Base-by-base conservation (phyloP, 805 yeast genomes). In the Cyberlindnera suaveolens region DNA sequence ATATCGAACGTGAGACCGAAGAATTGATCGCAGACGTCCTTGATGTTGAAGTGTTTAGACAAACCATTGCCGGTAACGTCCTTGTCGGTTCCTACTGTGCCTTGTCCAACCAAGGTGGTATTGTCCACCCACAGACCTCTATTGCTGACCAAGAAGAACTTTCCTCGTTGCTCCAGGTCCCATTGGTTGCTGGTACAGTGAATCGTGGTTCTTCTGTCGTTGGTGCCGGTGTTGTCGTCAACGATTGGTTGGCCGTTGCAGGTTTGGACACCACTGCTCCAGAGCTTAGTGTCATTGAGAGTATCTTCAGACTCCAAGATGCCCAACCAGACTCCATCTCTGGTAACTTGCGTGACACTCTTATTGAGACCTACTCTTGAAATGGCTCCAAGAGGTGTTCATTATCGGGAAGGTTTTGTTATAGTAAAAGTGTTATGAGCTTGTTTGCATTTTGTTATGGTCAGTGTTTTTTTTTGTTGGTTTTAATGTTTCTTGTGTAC, bases 261-360 rank as follows among this genome's bases (percentile, higher is more conserved):
- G 99, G 99, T 52, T 75, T 87, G 56, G 98, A 93, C 69, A 93
- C 99, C 45, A 90, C 99, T 52, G 98, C 99, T 38, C 97, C 99
- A 39, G 99, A 93, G 69, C 74, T 93, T 61, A 88, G 96, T 56
- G 99, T 93, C 47, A 78, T 93, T 53, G 99, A 95, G 72, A 84
- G 95, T 63, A 95, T 93, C 56, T 95, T 91, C 80, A 83, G 88
- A 70, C 74, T 87, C 56, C 95, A 88, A 65, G 96, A 87, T 60
- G 91, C 89, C 49, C 86, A 84, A 63, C 96, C 95, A 50, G 93
- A 85, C 50, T 74, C 90, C 44, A 86, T 87, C 50, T 75, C 88
- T 43, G 85, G 88, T 56, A 78, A 84, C 71, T 76, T 87, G 69
- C 83, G 96, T 70, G 96, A 87, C 62, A 88, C 96, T 45, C 78